Percentiles rank a stretch among this genome's conserved stretches.
Conservation (phyloP, 192 early-diverging fungal genomes). For the Phycomyces blakesleeanus region DNA sequence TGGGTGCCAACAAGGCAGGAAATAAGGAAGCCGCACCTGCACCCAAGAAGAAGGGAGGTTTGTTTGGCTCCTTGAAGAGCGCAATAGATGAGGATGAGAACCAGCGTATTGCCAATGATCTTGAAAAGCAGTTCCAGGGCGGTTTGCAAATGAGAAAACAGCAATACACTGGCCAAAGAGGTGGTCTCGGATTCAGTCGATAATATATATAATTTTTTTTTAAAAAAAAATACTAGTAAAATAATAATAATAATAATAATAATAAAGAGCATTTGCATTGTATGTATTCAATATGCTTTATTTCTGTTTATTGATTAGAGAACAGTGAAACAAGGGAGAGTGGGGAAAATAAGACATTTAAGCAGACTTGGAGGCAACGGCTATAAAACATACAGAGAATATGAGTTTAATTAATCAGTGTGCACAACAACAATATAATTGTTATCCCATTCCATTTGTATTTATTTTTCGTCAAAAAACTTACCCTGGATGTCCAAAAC, state of each 20-base stretch:
- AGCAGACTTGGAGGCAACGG: slow-evolving; percentile 2
- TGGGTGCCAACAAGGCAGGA: slow-evolving; percentile 53
- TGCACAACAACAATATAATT: slow-evolving; percentile 15
- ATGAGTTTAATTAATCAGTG: slow-evolving; percentile 1
- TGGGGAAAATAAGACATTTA: background rate
- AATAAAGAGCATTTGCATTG: slow-evolving; percentile 5
- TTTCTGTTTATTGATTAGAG: background rate
- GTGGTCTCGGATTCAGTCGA: slow-evolving; percentile 47
- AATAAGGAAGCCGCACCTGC: slow-evolving; percentile 8
- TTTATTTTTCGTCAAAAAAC: slow-evolving; percentile 12
- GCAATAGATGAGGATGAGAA: slow-evolving; percentile 52
- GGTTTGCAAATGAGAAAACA: slow-evolving; percentile 50
- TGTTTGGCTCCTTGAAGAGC: slow-evolving; percentile 42
- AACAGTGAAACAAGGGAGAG: no score
- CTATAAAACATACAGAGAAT: background rate
- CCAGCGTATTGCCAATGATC: slow-evolving; percentile 46
- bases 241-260: no score
- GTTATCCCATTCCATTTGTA: background rate
- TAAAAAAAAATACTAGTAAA: no score
- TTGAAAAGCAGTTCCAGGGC: slow-evolving; percentile 59
- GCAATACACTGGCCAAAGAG: slow-evolving; percentile 46
- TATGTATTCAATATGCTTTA: slow-evolving; percentile 4
- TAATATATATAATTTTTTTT: no score
- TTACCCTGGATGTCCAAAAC: slow-evolving; percentile 54
- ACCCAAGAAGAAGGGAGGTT: slow-evolving; percentile 25